Conservation (phyloP, 2,329 filamentous ascomycete genomes). For the Sarocladium kiliense region DNA sequence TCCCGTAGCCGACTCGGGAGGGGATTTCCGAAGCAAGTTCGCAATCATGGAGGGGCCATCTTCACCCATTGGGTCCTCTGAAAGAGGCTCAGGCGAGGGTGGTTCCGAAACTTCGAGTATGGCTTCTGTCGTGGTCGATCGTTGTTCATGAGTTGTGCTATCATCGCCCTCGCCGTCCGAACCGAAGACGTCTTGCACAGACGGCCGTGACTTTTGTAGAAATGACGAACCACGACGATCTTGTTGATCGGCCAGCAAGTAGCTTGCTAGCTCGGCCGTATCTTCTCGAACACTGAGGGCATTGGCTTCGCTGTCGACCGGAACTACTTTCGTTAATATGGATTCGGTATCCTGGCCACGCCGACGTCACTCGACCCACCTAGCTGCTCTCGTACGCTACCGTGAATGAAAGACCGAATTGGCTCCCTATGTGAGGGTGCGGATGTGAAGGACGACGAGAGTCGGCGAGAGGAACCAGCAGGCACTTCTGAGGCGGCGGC, state of each 20-base stretch:
- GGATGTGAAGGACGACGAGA: constrained; percentile 36
- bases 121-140: constrained; percentile 31
- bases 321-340: constrained; percentile 28
- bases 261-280: constrained; percentile 80
- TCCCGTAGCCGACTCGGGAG: constrained; percentile 25
- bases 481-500: constrained; percentile 12
- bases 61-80: constrained; percentile 8
- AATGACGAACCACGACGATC: constrained; percentile 39
- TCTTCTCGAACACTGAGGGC: constrained; percentile 78
- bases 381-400: constrained; percentile 54
- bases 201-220: constrained; percentile 30
- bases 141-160: not conserved
- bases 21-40: constrained; percentile 38
- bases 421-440: constrained; percentile 51
- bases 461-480: constrained; percentile 16
- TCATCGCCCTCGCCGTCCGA: constrained; percentile 18
- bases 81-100: constrained; percentile 35
- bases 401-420: constrained; percentile 66
- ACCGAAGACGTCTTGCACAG: constrained; percentile 21
- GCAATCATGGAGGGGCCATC: constrained; percentile 36
- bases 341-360: not conserved
- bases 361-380: constrained; percentile 34
- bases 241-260: constrained; percentile 65
- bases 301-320: constrained; percentile 65
- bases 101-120: constrained; percentile 61